Percentiles rank a stretch among this genome's conserved stretches.
Evolutionary conservation across 1,139 yeast species (phyloP).

Genomic region (Taiozyma sp.): DNA sequence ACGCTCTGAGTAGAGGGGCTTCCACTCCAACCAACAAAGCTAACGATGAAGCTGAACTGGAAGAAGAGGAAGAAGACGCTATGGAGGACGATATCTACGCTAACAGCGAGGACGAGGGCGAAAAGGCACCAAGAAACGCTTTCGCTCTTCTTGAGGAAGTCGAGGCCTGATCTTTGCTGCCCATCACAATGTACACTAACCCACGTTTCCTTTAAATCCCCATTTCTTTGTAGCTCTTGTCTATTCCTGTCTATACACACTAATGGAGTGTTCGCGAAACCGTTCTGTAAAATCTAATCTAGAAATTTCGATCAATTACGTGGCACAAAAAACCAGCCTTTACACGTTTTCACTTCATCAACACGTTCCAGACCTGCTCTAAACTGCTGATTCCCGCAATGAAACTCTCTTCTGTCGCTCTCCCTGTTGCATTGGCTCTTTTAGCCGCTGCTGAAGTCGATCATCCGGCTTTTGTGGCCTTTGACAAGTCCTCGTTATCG

Average conservation of each 20-base stretch:
- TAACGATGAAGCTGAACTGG: slow-evolving; percentile 6
- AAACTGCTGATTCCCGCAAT: slow-evolving; percentile 5
- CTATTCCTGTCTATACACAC: too few relatives aligned
- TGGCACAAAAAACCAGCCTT: background rate
- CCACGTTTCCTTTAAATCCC: too few relatives aligned
- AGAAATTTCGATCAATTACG: background rate
- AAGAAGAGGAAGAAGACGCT: slow-evolving; percentile 23
- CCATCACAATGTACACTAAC: too few relatives aligned
- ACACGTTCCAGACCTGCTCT: background rate
- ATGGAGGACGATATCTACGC: slow-evolving; percentile 22
- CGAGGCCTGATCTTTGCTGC: slow-evolving; percentile 34
- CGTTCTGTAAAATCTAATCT: background rate
- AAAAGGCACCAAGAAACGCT: slow-evolving; percentile 28
- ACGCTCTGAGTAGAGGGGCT: slow-evolving; percentile 33
- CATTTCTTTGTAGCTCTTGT: too few relatives aligned
- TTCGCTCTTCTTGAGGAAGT: slow-evolving; percentile 44
- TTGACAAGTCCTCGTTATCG: slow-evolving; percentile 26
- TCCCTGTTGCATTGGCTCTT: slow-evolving; percentile 20
- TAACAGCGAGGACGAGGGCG: slow-evolving; percentile 15
- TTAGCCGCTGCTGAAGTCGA: slow-evolving; percentile 11
- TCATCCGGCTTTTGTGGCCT: slow-evolving; percentile 31
- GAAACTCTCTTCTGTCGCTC: slow-evolving; percentile 19
- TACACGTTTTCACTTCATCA: background rate
- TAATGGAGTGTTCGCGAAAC: background rate
- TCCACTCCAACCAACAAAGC: slow-evolving; percentile 4